These are phyloP conservation scores for Fusarium sp. DNA, from an alignment of 2,329 filamentous ascomycete species.

Conservation along the genomic window DNA sequence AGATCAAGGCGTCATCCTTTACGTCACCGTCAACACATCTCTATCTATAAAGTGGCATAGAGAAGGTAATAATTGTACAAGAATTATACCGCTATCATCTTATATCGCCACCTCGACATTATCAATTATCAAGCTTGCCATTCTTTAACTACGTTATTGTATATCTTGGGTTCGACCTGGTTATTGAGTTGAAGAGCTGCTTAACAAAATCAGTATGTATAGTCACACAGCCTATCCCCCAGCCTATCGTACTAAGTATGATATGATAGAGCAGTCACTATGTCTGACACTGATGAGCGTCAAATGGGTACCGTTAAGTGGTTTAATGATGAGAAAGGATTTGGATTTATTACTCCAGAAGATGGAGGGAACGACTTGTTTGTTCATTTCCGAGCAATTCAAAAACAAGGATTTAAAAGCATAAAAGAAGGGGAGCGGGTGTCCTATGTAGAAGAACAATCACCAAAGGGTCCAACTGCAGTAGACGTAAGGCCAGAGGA, in stretches of 20 bases:
- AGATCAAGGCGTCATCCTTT: too few species aligned
- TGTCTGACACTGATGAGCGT: not conserved
- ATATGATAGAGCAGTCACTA: not conserved
- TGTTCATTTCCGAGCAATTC: not conserved
- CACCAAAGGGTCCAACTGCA: not conserved
- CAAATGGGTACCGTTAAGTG: not conserved
- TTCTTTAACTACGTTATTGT: rapidly evolving
- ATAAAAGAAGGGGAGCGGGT: not conserved
- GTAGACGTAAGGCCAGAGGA: rapidly evolving
- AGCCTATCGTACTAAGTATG: not conserved
- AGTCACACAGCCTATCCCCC: not conserved
- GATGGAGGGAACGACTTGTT: not conserved
- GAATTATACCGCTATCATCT: not conserved
- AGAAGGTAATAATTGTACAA: not conserved
- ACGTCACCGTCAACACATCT: not conserved
- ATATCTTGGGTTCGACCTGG: not conserved
- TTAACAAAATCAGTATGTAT: not conserved
- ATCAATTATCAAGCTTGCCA: not conserved
- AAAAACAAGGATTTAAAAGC: not conserved
- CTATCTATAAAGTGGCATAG: not conserved
- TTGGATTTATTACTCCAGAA: not conserved
- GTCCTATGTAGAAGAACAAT: rapidly evolving
- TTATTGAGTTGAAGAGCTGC: too few species aligned
- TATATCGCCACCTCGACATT: not conserved
- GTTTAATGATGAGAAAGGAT: not conserved